phyloP scores from a whole-genome alignment of 2,329 filamentous ascomycete genomes.

The Akanthomyces dipterigenus region DNA sequence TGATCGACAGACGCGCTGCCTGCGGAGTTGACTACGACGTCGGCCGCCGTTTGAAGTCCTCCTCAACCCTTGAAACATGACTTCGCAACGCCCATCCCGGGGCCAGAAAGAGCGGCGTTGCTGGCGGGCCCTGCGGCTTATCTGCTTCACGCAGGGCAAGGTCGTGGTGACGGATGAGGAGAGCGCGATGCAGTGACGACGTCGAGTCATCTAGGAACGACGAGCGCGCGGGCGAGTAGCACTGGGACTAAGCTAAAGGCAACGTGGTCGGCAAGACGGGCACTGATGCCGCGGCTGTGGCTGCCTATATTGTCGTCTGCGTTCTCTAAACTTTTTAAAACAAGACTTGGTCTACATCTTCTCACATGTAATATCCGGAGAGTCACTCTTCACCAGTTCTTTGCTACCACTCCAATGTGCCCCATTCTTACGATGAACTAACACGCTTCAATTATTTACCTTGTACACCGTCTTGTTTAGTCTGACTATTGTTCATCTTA shows the following conservation, averaged over 20 bases:
- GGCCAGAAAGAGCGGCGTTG: background rate
- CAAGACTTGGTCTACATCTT: background rate
- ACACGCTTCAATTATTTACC: background rate
- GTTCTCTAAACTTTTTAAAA: background rate
- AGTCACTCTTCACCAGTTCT: background rate
- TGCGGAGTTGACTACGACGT: background rate
- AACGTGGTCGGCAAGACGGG: background rate
- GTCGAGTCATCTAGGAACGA: background rate
- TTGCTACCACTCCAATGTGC: background rate
- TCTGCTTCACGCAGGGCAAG: background rate
- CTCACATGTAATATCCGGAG: background rate
- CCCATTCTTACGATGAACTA: background rate
- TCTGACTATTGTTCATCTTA: background rate
- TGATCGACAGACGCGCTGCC: background rate
- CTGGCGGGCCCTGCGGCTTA: background rate
- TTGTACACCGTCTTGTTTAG: no score
- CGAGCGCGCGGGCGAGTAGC: background rate
- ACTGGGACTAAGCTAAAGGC: background rate
- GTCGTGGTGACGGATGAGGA: background rate
- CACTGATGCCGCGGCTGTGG: background rate
- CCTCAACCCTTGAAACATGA: background rate
- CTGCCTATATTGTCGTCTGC: background rate
- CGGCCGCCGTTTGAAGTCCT: background rate
- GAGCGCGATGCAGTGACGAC: background rate
- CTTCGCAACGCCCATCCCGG: background rate